phyloP scores from a whole-genome alignment of 75 land plant species.

The Picea glauca region DNA sequence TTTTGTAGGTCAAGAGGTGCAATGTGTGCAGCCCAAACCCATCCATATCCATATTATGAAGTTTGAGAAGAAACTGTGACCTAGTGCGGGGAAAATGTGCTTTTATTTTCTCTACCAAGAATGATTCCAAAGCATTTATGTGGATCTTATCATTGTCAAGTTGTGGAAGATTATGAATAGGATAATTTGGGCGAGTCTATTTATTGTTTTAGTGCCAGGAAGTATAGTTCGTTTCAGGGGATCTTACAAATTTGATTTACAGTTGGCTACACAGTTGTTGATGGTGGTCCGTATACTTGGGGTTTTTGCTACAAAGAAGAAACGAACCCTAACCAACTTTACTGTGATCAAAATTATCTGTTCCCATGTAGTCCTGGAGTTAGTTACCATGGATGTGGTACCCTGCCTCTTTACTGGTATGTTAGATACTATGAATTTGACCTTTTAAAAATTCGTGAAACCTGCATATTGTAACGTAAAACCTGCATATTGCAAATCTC shows the following conservation, averaged over 20 bases:
- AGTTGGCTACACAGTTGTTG: conserved; percentile 79
- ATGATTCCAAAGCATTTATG: not conserved
- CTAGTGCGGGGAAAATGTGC: no score
- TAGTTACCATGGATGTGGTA: no score
- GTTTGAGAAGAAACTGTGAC: no score
- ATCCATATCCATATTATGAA: no score
- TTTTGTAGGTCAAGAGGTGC: no score
- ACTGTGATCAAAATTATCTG: not conserved
- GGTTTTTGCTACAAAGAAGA: conserved; percentile 83
- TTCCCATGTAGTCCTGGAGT: no score
- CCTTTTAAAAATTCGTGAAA: no score
- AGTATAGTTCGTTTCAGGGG: not conserved
- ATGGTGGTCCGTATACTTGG: conserved; percentile 83
- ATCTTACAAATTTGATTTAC: not conserved
- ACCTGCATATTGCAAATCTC: no score
- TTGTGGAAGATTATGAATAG: not conserved
- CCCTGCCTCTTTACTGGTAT: no score
- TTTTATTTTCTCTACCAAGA: not conserved
- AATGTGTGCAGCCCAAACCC: no score
- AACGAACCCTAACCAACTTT: conserved; percentile 51
- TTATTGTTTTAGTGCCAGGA: not conserved
- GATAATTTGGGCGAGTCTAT: not conserved
- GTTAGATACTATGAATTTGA: no score
- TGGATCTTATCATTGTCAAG: not conserved
- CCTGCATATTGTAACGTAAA: no score